Percentiles rank a stretch among this genome's conserved stretches.
phyloP scores from a whole-genome alignment of 192 early-diverging fungal genomes.

The Globomyces pollinis-pini region DNA sequence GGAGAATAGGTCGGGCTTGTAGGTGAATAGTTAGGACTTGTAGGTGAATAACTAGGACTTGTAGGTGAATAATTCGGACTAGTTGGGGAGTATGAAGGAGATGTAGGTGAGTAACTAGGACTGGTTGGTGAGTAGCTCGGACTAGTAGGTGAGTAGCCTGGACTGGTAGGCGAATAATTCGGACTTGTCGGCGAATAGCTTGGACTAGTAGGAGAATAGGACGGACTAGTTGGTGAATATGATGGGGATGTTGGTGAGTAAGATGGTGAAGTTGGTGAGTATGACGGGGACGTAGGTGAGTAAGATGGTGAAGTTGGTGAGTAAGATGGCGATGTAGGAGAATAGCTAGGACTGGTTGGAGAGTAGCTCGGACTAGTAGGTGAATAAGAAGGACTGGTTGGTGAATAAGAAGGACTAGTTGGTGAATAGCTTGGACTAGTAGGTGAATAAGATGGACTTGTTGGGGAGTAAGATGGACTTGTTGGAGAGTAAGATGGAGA shows the following conservation, averaged over 20 bases:
- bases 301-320: constrained; percentile 41
- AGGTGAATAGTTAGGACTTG: constrained; percentile 55
- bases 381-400: constrained; percentile 65
- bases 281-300: constrained; percentile 58
- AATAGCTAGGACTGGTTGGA: constrained; percentile 70
- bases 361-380: constrained; percentile 66
- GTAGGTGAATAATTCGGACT: constrained; percentile 59
- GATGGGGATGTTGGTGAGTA: constrained; percentile 58
- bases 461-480: constrained; percentile 68
- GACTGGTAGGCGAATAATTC: constrained; percentile 55
- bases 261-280: constrained; percentile 38
- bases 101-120: constrained; percentile 63
- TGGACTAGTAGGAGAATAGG: constrained; percentile 37
- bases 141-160: constrained; percentile 58
- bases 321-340: constrained; percentile 72
- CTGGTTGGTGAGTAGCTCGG: constrained; percentile 65
- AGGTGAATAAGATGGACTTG: constrained; percentile 63
- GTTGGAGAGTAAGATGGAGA: constrained; percentile 72
- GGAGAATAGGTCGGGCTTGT: constrained; percentile 50
- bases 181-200: constrained; percentile 58
- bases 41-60: constrained; percentile 65
- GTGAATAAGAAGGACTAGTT: constrained; percentile 62
- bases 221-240: constrained; percentile 53
- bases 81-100: constrained; percentile 55
- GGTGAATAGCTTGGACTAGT: constrained; percentile 67